Percentiles rank a stretch among this genome's conserved stretches.
These are phyloP conservation scores for Dryas alaskensis DNA, from an alignment of 306 rosid genomes.

Conservation along the genomic window DNA sequence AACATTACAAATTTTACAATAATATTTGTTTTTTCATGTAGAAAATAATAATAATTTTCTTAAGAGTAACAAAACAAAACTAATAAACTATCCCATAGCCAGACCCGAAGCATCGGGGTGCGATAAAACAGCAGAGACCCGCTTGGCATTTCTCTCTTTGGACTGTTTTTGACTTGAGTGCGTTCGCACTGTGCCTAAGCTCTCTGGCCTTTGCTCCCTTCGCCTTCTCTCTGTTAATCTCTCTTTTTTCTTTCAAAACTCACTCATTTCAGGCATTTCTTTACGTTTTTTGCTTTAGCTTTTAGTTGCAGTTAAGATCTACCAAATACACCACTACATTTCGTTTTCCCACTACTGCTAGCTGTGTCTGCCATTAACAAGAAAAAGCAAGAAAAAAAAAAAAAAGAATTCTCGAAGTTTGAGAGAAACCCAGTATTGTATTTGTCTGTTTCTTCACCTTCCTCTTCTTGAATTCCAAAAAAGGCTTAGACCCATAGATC, in stretches of 20 bases:
- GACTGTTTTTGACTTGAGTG: constrained; percentile 61
- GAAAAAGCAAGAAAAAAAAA: background rate
- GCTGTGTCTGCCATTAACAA: constrained; percentile 6
- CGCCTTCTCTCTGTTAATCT: background rate
- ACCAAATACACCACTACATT: constrained; percentile 45
- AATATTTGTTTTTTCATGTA: too few relatives aligned
- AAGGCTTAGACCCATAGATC: constrained; percentile 79
- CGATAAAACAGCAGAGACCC: constrained; percentile 28
- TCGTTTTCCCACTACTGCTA: background rate
- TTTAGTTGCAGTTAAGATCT: constrained; percentile 60
- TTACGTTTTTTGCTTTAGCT: constrained; percentile 21
- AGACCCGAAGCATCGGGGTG: constrained; percentile 41
- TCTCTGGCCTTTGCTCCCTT: background rate
- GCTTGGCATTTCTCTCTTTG: constrained; percentile 44
- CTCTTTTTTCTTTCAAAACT: constrained; percentile 2
- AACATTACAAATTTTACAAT: too few relatives aligned
- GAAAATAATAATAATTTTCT: too few relatives aligned
- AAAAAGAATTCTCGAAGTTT: background rate
- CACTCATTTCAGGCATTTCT: constrained; percentile 1
- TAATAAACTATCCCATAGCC: background rate
- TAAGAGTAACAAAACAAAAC: background rate
- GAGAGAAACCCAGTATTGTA: constrained; percentile 8
- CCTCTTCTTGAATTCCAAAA: constrained; percentile 11
- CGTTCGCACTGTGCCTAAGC: background rate
- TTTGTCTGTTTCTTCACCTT: background rate